phyloP scores from a whole-genome alignment of 1,284 basidiomycete species.

The Cutaneotrichosporon dermatis region DNA sequence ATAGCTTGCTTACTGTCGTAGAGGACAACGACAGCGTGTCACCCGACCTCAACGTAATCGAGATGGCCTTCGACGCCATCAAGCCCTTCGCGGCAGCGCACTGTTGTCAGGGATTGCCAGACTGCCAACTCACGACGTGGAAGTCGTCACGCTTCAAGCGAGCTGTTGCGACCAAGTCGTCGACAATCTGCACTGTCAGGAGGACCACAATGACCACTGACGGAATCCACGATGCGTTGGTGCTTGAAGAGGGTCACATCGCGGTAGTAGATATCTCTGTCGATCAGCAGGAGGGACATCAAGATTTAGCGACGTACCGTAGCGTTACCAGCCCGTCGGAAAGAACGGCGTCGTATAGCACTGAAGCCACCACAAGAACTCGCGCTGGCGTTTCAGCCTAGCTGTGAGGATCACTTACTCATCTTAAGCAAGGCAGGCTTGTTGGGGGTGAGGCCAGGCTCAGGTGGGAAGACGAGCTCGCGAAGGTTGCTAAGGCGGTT shows the following conservation, averaged over 20 bases:
- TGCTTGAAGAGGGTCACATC: conserved; percentile 70
- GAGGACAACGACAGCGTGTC: conserved; percentile 53
- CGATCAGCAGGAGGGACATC: too few relatives aligned
- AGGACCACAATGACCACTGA: conserved; percentile 42
- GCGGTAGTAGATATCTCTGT: conserved; percentile 80
- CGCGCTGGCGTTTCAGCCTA: conserved; percentile 23
- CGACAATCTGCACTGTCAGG: conserved; percentile 62
- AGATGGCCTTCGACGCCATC: conserved; percentile 63
- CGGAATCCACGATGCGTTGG: conserved; percentile 70
- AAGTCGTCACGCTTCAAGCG: conserved; percentile 67
- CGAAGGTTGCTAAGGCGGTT: conserved; percentile 22
- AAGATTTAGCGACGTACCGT: conserved; percentile 21
- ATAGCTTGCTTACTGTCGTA: conserved; percentile 55
- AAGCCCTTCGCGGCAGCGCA: conserved; percentile 83
- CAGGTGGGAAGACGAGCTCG: conserved; percentile 30
- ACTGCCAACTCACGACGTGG: conserved; percentile 61
- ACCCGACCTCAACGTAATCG: conserved; percentile 58
- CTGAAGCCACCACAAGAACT: conserved; percentile 26
- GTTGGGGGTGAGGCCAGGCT: conserved; percentile 12
- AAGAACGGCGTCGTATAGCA: conserved; percentile 37
- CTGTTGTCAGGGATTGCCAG: conserved; percentile 49
- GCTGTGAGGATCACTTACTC: conserved; percentile 12
- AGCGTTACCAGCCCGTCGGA: conserved; percentile 29
- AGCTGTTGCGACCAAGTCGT: conserved; percentile 79
- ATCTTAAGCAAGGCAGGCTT: conserved; percentile 13